Percentiles rank a stretch among this genome's conserved stretches.
These are phyloP conservation scores for Trichoderma sp. DNA, from an alignment of 2,329 filamentous ascomycete genomes.

Conservation along the genomic window DNA sequence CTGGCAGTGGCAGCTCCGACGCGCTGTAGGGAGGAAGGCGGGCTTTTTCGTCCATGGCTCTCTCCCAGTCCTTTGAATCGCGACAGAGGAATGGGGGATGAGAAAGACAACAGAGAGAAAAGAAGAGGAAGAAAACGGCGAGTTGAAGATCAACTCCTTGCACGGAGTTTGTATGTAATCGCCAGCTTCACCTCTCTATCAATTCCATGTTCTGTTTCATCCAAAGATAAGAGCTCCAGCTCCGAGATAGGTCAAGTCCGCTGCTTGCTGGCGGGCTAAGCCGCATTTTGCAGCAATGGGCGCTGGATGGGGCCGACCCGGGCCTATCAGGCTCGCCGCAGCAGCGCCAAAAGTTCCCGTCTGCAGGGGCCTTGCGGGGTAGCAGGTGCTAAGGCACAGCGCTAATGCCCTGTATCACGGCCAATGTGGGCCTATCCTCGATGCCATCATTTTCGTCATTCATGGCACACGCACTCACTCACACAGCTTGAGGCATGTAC, in stretches of 20 bases:
- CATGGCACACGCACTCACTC: not conserved
- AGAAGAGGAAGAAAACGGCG: not conserved
- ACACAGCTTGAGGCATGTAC: not conserved
- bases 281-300: not conserved
- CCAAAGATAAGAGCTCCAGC: not conserved
- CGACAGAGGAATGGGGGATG: not conserved
- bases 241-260: not conserved
- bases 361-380: constrained; percentile 15
- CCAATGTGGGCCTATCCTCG: not conserved
- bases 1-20: constrained; percentile 31
- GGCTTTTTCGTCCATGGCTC: constrained; percentile 43
- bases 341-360: constrained; percentile 15
- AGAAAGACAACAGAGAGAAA: not conserved
- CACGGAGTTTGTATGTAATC: not conserved
- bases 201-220: not conserved
- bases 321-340: not conserved
- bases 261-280: not conserved
- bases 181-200: not conserved
- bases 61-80: not conserved
- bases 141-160: not conserved
- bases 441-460: constrained; percentile 17
- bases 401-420: not conserved
- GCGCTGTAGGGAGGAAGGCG: constrained; percentile 49
- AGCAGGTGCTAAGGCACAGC: not conserved
- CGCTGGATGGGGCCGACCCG: not conserved